Conservation (phyloP, 129 eudicot genomes). For the Heracleum sosnowskyi region DNA sequence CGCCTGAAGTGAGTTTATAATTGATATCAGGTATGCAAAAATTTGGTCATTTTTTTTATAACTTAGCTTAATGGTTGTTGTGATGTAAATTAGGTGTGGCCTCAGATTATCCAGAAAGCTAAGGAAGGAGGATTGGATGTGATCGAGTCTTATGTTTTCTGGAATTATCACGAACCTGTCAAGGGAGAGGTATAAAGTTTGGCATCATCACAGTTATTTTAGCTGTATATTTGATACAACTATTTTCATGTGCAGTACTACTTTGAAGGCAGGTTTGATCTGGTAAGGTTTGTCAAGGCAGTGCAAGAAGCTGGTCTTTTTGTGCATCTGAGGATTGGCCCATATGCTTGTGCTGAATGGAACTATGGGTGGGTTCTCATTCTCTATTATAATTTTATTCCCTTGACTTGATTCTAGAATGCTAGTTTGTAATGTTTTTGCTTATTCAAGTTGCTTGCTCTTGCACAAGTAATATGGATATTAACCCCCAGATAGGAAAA, state of each 20-base stretch:
- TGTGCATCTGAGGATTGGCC: slow-evolving; percentile 79
- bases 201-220: background rate
- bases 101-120: slow-evolving; percentile 50
- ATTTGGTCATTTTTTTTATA: too few species aligned
- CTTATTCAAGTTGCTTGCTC: too few species aligned
- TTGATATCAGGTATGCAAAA: too few species aligned
- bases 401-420: too few species aligned
- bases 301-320: slow-evolving; percentile 74
- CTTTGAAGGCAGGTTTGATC: slow-evolving; percentile 70
- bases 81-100: slow-evolving; percentile 55
- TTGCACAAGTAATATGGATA: too few species aligned
- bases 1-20: too few species aligned
- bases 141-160: slow-evolving; percentile 70
- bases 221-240: background rate
- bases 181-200: slow-evolving; percentile 55
- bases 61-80: slow-evolving; percentile 10
- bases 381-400: background rate
- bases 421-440: too few species aligned
- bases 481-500: too few species aligned
- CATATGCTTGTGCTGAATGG: slow-evolving; percentile 90
- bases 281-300: slow-evolving; percentile 59
- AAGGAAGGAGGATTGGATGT: slow-evolving; percentile 86
- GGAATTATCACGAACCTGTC: slow-evolving; percentile 81
- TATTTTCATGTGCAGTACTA: slow-evolving; percentile 38
- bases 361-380: slow-evolving; percentile 57